Conservation (phyloP, 2,329 filamentous ascomycete species). For the Phaeoacremonium minimum region DNA sequence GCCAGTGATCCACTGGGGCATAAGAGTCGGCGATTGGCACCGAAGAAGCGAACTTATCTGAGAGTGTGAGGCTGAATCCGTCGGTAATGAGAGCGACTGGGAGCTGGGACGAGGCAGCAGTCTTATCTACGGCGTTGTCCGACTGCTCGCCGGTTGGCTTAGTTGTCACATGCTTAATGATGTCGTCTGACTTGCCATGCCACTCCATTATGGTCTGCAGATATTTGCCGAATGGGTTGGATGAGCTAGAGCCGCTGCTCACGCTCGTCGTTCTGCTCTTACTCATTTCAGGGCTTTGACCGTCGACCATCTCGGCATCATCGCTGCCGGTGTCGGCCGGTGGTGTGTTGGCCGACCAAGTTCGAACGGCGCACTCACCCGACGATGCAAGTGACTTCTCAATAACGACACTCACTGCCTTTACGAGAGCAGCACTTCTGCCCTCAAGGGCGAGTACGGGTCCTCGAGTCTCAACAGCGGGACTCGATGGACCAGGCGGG, state of each 20-base stretch:
- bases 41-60: conserved; percentile 68
- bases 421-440: conserved; percentile 45
- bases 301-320: conserved; percentile 1
- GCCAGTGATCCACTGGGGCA: conserved; percentile 86
- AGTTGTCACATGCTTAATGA: conserved; percentile 48
- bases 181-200: conserved; percentile 71
- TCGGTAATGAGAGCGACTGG: conserved; percentile 72
- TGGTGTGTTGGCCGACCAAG: conserved; percentile 34
- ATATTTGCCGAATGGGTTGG: conserved; percentile 52
- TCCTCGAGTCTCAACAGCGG: conserved; percentile 52
- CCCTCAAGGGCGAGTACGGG: conserved; percentile 83
- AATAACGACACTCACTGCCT: conserved; percentile 59
- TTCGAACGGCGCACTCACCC: conserved; percentile 39
- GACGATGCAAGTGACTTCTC: conserved; percentile 53
- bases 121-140: neutral
- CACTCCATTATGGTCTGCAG: conserved; percentile 66
- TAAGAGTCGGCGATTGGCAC: conserved; percentile 76
- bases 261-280: conserved; percentile 4
- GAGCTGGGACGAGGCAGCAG: conserved; percentile 23
- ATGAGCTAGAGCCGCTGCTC: conserved; percentile 13
- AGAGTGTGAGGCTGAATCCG: conserved; percentile 76
- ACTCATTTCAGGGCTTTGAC: conserved; percentile 3
- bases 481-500: conserved; percentile 19
- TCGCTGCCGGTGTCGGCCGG: neutral
- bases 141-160: conserved; percentile 7